These are phyloP conservation scores for Penicillium rolfsii DNA, from an alignment of 2,329 filamentous ascomycete species.

Conservation along the genomic window DNA sequence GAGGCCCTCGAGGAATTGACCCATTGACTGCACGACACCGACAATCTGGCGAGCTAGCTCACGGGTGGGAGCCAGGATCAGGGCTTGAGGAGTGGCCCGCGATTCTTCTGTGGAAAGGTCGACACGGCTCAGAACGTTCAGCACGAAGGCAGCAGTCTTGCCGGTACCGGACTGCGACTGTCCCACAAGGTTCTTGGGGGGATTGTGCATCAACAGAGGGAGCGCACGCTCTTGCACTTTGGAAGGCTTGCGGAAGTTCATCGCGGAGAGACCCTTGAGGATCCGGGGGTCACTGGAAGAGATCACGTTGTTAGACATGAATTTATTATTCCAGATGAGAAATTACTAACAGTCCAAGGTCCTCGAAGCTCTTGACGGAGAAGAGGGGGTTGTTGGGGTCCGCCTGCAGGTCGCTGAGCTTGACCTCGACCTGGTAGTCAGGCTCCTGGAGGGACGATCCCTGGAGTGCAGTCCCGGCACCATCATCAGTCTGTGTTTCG, in stretches of 20 bases:
- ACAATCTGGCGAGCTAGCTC: slow-evolving; percentile 95
- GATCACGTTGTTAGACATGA: slow-evolving; percentile 10
- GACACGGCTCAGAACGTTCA: slow-evolving; percentile 85
- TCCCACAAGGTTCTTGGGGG: slow-evolving; percentile 92
- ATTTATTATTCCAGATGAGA: not conserved
- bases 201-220: slow-evolving; percentile 81
- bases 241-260: slow-evolving; percentile 92
- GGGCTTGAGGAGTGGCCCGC: slow-evolving; percentile 69
- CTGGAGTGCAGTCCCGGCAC: slow-evolving; percentile 40
- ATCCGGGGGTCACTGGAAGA: slow-evolving; percentile 61
- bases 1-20: slow-evolving; percentile 77
- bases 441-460: slow-evolving; percentile 67
- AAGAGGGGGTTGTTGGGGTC: slow-evolving; percentile 86
- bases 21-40: slow-evolving; percentile 80
- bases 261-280: slow-evolving; percentile 73
- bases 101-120: slow-evolving; percentile 69
- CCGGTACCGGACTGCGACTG: slow-evolving; percentile 99
- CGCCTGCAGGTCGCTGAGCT: slow-evolving; percentile 83
- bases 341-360: slow-evolving; percentile 75
- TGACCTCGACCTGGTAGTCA: slow-evolving; percentile 87
- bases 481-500: slow-evolving; percentile 20
- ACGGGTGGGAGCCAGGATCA: slow-evolving; percentile 83
- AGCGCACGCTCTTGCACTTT: slow-evolving; percentile 97
- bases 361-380: slow-evolving; percentile 80
- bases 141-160: slow-evolving; percentile 95